Percentiles rank a stretch among this genome's conserved stretches.
phyloP scores from a whole-genome alignment of 257 asterid genomes.

The Rhazya stricta region DNA sequence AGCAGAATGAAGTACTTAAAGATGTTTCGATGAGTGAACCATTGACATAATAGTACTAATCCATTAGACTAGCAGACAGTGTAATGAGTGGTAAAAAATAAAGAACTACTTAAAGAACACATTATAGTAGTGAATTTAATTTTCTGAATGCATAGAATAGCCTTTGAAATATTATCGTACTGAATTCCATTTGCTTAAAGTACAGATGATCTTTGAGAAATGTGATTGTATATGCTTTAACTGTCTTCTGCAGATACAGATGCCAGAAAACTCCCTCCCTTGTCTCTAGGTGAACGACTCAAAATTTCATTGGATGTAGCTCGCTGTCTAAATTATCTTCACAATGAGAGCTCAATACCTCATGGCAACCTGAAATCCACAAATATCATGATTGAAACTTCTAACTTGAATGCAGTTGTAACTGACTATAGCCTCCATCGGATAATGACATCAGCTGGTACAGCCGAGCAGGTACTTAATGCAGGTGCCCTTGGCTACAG shows the following conservation, averaged over 20 bases:
- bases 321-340: constrained; percentile 65
- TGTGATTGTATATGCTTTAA: constrained; percentile 7
- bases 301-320: constrained; percentile 60
- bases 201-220: not conserved
- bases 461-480: constrained; percentile 67
- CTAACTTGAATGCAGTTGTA: constrained; percentile 43
- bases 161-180: not conserved
- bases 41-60: not conserved
- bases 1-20: too few relatives aligned
- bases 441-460: constrained; percentile 67
- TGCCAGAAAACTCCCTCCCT: constrained; percentile 41
- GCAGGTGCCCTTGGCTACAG: constrained; percentile 81
- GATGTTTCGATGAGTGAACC: too few relatives aligned
- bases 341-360: constrained; percentile 77
- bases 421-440: constrained; percentile 85
- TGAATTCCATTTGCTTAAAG: not conserved
- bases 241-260: constrained; percentile 44
- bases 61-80: not conserved
- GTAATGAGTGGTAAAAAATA: not conserved
- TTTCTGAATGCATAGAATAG: not conserved
- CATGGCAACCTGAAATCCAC: constrained; percentile 90
- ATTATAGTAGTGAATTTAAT: not conserved
- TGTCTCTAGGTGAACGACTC: constrained; percentile 52
- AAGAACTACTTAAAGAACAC: not conserved
- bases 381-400: constrained; percentile 54